Evolutionary conservation across 768 basidiomycete species (phyloP).

Genomic region (Agrocybe chaxingu): DNA sequence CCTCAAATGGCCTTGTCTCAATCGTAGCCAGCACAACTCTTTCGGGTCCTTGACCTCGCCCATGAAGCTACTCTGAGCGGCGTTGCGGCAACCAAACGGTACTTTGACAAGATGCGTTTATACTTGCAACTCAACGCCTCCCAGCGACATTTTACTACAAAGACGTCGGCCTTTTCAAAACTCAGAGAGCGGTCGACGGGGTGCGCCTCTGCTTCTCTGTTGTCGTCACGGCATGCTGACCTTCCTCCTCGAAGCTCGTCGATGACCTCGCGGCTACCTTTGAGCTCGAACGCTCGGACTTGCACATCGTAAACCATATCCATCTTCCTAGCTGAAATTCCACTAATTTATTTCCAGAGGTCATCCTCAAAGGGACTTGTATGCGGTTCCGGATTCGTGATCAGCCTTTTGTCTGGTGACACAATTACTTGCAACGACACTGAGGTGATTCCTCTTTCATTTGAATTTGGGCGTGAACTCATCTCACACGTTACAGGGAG

Average conservation of each 20-base stretch:
- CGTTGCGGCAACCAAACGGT: constrained; percentile 67
- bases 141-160: constrained; percentile 89
- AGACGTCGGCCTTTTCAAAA: constrained; percentile 75
- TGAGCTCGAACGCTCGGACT: constrained; percentile 63
- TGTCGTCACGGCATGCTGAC: neutral
- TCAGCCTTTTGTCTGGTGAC: constrained; percentile 59
- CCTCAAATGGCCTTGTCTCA: constrained; percentile 1
- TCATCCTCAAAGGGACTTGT: constrained; percentile 90
- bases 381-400: constrained; percentile 59
- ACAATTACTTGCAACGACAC: constrained; percentile 46
- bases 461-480: neutral
- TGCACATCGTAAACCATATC: constrained; percentile 64
- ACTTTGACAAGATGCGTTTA: neutral
- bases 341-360: constrained; percentile 43
- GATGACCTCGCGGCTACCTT: constrained; percentile 90
- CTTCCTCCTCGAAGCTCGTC: constrained; percentile 55
- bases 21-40: constrained; percentile 54
- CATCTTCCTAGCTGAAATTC: neutral
- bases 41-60: constrained; percentile 63
- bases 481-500: constrained; percentile 42
- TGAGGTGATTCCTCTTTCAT: constrained; percentile 42
- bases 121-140: constrained; percentile 4
- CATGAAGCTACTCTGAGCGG: constrained; percentile 60
- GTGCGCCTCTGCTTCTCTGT: constrained; percentile 33
- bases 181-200: constrained; percentile 74